Evolutionary conservation across 805 yeast genomes (phyloP), one percentile per base, ranked within the genome.

Genomic region (Metschnikowia lochheadii): DNA sequence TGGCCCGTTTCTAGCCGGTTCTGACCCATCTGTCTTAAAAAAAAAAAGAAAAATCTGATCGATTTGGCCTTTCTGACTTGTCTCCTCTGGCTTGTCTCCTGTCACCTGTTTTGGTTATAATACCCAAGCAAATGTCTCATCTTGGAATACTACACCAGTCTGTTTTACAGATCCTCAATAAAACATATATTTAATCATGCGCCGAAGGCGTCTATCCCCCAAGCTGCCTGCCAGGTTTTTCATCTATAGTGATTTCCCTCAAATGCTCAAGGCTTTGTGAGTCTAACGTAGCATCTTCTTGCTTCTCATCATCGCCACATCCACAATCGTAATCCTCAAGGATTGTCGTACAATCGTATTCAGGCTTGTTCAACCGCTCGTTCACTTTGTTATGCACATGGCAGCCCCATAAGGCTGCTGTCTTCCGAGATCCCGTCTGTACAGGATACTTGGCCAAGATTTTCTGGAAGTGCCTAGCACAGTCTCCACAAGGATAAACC

Each of bases 331-430:
- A 94, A 67, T 89, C 94, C 58, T 89, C 97, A 48, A 88, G 72
- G 49, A 94, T 86, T 6, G 79, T 81, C 2, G 88, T 76, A 65
- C 99, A 94, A 65, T 94, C 97, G 65, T 89, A 94, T 15, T 76
- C 73, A 1, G 78, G 80, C 59, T 58, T 59, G 10, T 41, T 49
- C 44, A 61, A 50, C 20, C 61, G 54, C 35, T 60, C 62, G 43
- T 58, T 60, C 39, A 67, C 58, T 43, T 65, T 66, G 40, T 56
- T 52, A 32, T 61, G 65, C 23, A 68, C 64, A 61, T 85, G 85
- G 64, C 99, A 94, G 1, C 99, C 99, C 99, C 99, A 94, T 56
- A 88, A 70, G 0, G 96, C 89, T 1, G 99, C 98, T 3, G 81
- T 79, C 54, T 83, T 82, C 51, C 96, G 76, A 20, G 86, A 77